Conservation (phyloP, 805 yeast species). For the Wickerhamiella occidentalis region DNA sequence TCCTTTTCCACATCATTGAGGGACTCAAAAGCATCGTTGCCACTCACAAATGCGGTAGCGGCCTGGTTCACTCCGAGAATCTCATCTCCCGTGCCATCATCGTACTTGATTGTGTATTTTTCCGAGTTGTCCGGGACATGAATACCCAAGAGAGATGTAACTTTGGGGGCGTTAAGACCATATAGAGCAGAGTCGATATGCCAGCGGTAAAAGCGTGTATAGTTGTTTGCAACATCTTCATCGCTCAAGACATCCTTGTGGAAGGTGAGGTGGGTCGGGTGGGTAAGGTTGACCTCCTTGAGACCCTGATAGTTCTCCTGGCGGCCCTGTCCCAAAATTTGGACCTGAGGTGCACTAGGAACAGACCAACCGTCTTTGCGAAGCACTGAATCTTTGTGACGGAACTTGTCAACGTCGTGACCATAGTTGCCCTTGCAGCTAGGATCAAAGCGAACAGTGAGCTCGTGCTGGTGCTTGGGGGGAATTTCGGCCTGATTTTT, state of each 20-base stretch:
- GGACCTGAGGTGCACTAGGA: slow-evolving; percentile 78
- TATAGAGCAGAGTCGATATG: slow-evolving; percentile 86
- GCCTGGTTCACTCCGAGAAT: slow-evolving; percentile 47
- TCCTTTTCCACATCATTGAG: slow-evolving; percentile 60
- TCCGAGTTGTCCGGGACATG: slow-evolving; percentile 53
- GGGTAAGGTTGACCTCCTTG: slow-evolving; percentile 50
- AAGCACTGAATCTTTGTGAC: slow-evolving; percentile 53
- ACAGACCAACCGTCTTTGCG: slow-evolving; percentile 71
- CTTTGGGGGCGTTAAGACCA: slow-evolving; percentile 74
- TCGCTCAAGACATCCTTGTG: slow-evolving; percentile 54
- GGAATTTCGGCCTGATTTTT: slow-evolving; percentile 56
- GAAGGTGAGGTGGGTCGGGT: slow-evolving; percentile 74
- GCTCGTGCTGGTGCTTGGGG: slow-evolving; percentile 62
- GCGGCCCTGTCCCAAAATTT: slow-evolving; percentile 73
- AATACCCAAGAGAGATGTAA: slow-evolving; percentile 73
- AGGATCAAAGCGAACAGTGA: slow-evolving; percentile 73
- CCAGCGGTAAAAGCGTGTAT: slow-evolving; percentile 85
- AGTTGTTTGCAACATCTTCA: slow-evolving; percentile 47
- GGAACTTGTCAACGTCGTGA: slow-evolving; percentile 61
- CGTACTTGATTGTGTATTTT: slow-evolving; percentile 47
- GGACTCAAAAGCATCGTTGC: slow-evolving; percentile 61
- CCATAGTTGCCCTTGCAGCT: slow-evolving; percentile 62
- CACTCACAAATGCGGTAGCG: slow-evolving; percentile 80
- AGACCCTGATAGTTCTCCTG: slow-evolving; percentile 45
- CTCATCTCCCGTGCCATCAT: slow-evolving; percentile 51